phyloP scores from a whole-genome alignment of 306 rosid species.

The Cucurbita moschata region DNA sequence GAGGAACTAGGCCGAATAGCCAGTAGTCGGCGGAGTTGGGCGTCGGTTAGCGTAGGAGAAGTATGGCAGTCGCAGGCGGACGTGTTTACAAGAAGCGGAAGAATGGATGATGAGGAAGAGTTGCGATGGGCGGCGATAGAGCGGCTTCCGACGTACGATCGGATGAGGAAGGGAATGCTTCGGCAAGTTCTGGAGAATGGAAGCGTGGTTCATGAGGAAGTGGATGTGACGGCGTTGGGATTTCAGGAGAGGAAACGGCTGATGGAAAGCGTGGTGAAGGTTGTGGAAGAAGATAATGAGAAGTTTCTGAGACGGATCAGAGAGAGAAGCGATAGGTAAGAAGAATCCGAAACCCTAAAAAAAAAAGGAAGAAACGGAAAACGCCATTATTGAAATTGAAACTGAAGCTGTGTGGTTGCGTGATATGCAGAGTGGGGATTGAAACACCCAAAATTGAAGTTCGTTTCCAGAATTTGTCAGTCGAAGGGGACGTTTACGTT shows the following conservation, averaged over 20 bases:
- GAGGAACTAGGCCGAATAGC: neutral
- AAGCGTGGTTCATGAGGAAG: constrained; percentile 27
- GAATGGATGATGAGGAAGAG: constrained; percentile 38
- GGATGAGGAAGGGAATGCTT: constrained; percentile 48
- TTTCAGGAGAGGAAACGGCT: constrained; percentile 30
- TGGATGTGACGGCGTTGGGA: constrained; percentile 49
- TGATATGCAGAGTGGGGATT: constrained; percentile 41
- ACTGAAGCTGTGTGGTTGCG: neutral
- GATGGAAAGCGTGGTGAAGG: constrained; percentile 34
- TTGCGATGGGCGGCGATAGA: constrained; percentile 81
- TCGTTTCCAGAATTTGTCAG: constrained; percentile 41
- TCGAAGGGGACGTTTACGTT: constrained; percentile 65
- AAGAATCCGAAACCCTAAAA: neutral
- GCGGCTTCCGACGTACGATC: constrained; percentile 75
- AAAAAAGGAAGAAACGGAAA: too few species aligned
- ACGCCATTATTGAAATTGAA: neutral
- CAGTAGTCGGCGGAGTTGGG: neutral
- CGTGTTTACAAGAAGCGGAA: neutral
- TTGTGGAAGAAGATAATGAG: constrained; percentile 58
- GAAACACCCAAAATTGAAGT: constrained; percentile 75
- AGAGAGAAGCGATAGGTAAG: constrained; percentile 49
- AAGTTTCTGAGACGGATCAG: constrained; percentile 43
- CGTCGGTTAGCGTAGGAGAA: neutral
- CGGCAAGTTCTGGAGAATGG: constrained; percentile 40
- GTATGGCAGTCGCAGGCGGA: neutral